phyloP scores from a whole-genome alignment of 768 basidiomycete genomes.

The Rhizopogon salebrosus region DNA sequence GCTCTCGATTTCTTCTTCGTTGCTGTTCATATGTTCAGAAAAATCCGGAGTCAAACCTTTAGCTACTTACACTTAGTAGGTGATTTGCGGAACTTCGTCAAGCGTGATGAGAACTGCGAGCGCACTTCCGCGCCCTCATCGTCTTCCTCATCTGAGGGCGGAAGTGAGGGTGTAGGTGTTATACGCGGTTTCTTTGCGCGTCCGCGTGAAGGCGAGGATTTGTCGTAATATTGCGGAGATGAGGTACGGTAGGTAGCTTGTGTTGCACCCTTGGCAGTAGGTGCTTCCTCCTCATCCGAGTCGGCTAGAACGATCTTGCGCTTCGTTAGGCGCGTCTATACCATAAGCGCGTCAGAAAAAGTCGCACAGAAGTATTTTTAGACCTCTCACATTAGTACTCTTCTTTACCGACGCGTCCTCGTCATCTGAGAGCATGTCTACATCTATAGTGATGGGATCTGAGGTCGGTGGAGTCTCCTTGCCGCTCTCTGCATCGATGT shows the following conservation, averaged over 20 bases:
- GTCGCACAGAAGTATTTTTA: neutral
- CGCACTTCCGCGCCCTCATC: conserved; percentile 37
- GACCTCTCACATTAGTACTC: conserved; percentile 28
- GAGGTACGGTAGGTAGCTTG: conserved; percentile 17
- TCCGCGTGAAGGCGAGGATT: conserved; percentile 24
- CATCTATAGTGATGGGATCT: conserved; percentile 55
- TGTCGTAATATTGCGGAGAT: conserved; percentile 22
- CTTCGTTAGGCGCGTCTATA: conserved; percentile 41
- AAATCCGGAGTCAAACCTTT: neutral
- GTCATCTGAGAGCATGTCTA: conserved; percentile 59
- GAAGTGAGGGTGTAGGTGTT: conserved; percentile 37
- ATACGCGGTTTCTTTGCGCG: conserved; percentile 60
- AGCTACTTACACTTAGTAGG: conserved; percentile 44
- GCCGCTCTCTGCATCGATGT: conserved; percentile 37
- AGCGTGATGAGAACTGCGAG: conserved; percentile 49
- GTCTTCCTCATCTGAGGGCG: conserved; percentile 46
- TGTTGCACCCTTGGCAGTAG: conserved; percentile 2
- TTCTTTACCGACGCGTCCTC: conserved; percentile 37
- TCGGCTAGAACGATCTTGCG: conserved; percentile 67
- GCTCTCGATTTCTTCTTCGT: conserved; percentile 30
- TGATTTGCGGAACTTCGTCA: conserved; percentile 64
- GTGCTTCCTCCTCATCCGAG: conserved; percentile 57
- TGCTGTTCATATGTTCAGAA: conserved; percentile 25
- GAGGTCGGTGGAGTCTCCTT: conserved; percentile 72
- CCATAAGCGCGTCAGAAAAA: neutral